These are phyloP conservation scores for Lachnellula cervina DNA, from an alignment of 2,329 filamentous ascomycete genomes.

Conservation along the genomic window DNA sequence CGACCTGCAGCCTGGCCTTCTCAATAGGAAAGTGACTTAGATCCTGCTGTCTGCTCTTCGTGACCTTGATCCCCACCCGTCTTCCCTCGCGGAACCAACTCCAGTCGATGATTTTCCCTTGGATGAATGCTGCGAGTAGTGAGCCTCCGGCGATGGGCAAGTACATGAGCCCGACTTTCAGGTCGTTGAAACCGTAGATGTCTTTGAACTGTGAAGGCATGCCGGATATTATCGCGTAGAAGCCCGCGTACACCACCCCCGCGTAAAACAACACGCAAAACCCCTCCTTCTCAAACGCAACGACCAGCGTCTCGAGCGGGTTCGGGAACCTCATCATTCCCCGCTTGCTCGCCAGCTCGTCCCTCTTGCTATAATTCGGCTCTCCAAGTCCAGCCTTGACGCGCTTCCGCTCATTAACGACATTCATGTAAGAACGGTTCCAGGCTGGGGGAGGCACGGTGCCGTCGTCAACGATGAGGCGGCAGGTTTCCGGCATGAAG, in stretches of 20 bases:
- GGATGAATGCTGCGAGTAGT: constrained; percentile 38
- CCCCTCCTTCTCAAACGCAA: constrained; percentile 40
- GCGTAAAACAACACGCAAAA: constrained; percentile 40
- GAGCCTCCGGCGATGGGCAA: constrained; percentile 45
- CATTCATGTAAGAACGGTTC: constrained; percentile 51
- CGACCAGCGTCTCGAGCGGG: constrained; percentile 36
- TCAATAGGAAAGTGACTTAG: constrained; percentile 48
- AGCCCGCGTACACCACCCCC: constrained; percentile 43
- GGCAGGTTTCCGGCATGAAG: constrained; percentile 48
- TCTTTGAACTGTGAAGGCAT: constrained; percentile 39
- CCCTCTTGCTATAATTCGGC: constrained; percentile 20
- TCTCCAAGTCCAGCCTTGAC: constrained; percentile 8
- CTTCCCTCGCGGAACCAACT: constrained; percentile 61
- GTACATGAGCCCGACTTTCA: constrained; percentile 50
- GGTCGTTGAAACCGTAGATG: constrained; percentile 53
- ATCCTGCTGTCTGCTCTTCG: constrained; percentile 47
- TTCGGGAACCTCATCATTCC: constrained; percentile 33
- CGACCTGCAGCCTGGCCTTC: constrained; percentile 44
- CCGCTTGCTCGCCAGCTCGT: constrained; percentile 30
- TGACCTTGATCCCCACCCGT: constrained; percentile 47
- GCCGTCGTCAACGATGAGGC: constrained; percentile 48
- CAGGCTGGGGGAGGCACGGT: constrained; percentile 50
- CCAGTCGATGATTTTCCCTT: constrained; percentile 56
- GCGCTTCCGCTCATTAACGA: constrained; percentile 12
- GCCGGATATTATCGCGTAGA: constrained; percentile 41